Evolutionary conservation across 306 rosid genomes (phyloP).

Genomic region (Prunus mume): DNA sequence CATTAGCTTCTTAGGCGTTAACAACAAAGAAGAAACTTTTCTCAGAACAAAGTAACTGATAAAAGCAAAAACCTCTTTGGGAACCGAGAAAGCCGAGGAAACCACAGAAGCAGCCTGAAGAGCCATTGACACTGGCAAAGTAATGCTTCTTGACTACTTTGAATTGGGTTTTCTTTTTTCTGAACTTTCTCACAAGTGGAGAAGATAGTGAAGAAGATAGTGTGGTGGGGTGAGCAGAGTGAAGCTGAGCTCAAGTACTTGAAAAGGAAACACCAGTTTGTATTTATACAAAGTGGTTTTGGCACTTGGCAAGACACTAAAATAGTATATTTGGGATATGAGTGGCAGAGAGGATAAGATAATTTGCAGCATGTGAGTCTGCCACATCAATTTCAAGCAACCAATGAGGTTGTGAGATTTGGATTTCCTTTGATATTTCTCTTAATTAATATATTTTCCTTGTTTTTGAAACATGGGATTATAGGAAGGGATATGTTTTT

Average conservation of each 20-base stretch:
- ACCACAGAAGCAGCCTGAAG: slow-evolving; percentile 57
- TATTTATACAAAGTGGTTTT: slow-evolving; percentile 22
- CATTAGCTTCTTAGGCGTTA: not conserved
- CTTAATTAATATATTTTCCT: not conserved
- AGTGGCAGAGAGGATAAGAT: slow-evolving; percentile 45
- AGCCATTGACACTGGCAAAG: slow-evolving; percentile 35
- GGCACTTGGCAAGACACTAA: not conserved
- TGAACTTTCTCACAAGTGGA: not conserved
- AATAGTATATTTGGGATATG: not conserved
- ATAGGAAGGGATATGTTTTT: slow-evolving; percentile 24
- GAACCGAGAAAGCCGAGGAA: slow-evolving; percentile 47
- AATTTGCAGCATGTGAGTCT: slow-evolving; percentile 42
- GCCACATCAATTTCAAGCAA: slow-evolving; percentile 32
- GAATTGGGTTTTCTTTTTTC: not conserved
- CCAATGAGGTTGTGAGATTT: slow-evolving; percentile 41
- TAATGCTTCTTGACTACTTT: not conserved
- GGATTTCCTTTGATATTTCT: slow-evolving; percentile 43
- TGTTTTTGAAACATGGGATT: not conserved
- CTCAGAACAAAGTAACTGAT: not conserved
- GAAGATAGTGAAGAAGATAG: not conserved
- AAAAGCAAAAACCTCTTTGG: slow-evolving; percentile 45
- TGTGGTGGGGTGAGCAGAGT: not conserved
- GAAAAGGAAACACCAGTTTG: slow-evolving; percentile 4
- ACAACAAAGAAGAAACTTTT: not conserved
- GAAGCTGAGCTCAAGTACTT: slow-evolving; percentile 1